Base-by-base conservation (phyloP, 2,329 filamentous ascomycete genomes). In the Fusarium pseudograminearum region DNA sequence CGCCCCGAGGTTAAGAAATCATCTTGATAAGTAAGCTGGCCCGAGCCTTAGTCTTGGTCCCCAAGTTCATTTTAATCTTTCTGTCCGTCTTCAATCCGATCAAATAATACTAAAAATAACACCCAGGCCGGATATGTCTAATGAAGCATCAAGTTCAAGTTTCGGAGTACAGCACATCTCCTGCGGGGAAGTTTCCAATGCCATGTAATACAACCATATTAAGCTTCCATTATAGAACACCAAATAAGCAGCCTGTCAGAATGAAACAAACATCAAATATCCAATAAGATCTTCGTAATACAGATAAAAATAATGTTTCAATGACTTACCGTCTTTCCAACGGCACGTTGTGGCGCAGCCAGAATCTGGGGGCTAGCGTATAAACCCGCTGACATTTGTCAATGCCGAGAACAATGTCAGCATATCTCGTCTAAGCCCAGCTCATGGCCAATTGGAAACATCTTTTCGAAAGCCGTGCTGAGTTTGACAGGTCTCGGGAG, bases 351-450 rank as follows among this genome's bases (percentile, higher is more conserved):
- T 50, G 69, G 69, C 69, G 69, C 68, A 71, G 55, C 24, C 18
- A 8, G 41, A 34, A 33, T 36, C 57, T 69, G 51, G 69, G 68
- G 60, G 68, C 68, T 71, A 58, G 55, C 40, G 36, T 42, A 26
- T 10, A 53, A 62, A 64, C 47, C 60, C 24, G 64, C 68, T 71
- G 44, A 71, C 68, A 55, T 42, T 30, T 20, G n/a, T 20, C 44
- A 45, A 40, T 53, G 50, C 59, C 44, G 46, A 50, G n/a, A 55
- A 53, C 28, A 52, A 22, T 18, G 69, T 71, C 68, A 71, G 69
- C 64, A 38, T 50, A 38, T 41, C 53, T 57, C 48, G 44, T 53
- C 56, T 58, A 52, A 69, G 65, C 65, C 65, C 46, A 42, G 26
- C 36, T 57, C n/a, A 42, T 20, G 3, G 1, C 59, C 68, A 70